Evolutionary conservation across 75 land plant genomes (phyloP).

Genomic region (Sequoiadendron giganteum): DNA sequence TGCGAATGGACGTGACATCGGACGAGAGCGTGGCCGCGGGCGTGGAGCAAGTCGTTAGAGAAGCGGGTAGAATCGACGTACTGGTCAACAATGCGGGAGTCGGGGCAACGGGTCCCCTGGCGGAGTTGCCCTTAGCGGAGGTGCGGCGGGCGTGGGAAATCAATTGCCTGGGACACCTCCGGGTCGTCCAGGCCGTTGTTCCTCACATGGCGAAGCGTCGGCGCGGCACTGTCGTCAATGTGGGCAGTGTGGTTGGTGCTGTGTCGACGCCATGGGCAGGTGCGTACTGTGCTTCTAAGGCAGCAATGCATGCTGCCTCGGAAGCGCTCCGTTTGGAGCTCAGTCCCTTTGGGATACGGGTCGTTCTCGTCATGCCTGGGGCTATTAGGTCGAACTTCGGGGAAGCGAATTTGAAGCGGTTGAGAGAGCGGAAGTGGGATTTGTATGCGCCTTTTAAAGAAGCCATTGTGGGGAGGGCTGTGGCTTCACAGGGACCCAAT

Average conservation of each 20-base stretch:
- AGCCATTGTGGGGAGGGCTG: conserved; percentile 40
- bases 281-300: conserved; percentile 79
- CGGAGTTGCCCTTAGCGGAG: conserved; percentile 38
- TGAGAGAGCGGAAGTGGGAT: conserved; percentile 25
- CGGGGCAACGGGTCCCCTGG: conserved; percentile 48
- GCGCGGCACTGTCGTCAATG: conserved; percentile 82
- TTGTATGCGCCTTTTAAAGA: conserved; percentile 33
- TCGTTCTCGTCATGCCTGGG: conserved; percentile 48
- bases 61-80: conserved; percentile 47
- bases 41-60: conserved; percentile 16
- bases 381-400: conserved; percentile 49
- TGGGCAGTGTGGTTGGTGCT: conserved; percentile 78
- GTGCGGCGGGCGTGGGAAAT: conserved; percentile 34
- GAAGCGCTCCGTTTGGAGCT: conserved; percentile 74
- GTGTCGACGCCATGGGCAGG: conserved; percentile 86
- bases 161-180: conserved; percentile 55
- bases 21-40: conserved; percentile 48
- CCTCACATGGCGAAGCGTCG: conserved; percentile 80
- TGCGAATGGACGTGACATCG: conserved; percentile 48
- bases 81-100: conserved; percentile 66
- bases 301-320: conserved; percentile 77
- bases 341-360: conserved; percentile 45
- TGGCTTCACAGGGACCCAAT: conserved; percentile 35
- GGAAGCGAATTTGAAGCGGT: neutral
- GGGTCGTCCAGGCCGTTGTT: conserved; percentile 77